phyloP scores from a whole-genome alignment of 2,329 filamentous ascomycete species.

The Colletotrichum echinochloae region DNA sequence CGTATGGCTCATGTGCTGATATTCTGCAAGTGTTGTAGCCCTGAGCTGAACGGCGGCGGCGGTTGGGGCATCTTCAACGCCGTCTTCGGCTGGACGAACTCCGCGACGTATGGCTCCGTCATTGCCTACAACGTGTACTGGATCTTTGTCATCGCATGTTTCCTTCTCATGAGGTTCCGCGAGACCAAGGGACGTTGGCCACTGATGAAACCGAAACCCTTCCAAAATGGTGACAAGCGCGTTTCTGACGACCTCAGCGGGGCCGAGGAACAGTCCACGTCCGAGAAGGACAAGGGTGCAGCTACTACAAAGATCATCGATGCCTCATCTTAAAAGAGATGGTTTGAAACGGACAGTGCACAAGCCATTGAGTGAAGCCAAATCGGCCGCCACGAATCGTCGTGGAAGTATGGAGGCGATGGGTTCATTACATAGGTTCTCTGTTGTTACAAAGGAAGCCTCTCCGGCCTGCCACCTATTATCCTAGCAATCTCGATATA shows the following conservation, averaged over 20 bases:
- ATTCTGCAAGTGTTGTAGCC: conserved; percentile 78
- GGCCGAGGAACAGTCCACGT: conserved; percentile 5
- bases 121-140: conserved; percentile 92
- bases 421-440: not conserved
- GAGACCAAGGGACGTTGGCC: conserved; percentile 69
- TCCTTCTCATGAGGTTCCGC: conserved; percentile 73
- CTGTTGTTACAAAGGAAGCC: not conserved
- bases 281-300: conserved; percentile 15
- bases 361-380: not conserved
- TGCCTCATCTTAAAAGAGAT: conserved; percentile 8
- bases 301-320: conserved; percentile 28
- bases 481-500: too few species aligned
- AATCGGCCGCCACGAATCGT: not conserved
- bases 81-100: conserved; percentile 88
- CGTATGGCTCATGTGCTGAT: conserved; percentile 10
- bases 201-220: conserved; percentile 52
- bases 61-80: conserved; percentile 92
- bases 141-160: conserved; percentile 75
- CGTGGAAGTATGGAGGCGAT: not conserved
- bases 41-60: conserved; percentile 76
- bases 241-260: conserved; percentile 8
- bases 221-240: not conserved
- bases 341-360: not conserved
- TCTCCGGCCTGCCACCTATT: not conserved
- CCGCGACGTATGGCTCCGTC: conserved; percentile 87